Base-by-base conservation (phyloP, 352 stramenopile genomes). In the Pythium aristosporum region DNA sequence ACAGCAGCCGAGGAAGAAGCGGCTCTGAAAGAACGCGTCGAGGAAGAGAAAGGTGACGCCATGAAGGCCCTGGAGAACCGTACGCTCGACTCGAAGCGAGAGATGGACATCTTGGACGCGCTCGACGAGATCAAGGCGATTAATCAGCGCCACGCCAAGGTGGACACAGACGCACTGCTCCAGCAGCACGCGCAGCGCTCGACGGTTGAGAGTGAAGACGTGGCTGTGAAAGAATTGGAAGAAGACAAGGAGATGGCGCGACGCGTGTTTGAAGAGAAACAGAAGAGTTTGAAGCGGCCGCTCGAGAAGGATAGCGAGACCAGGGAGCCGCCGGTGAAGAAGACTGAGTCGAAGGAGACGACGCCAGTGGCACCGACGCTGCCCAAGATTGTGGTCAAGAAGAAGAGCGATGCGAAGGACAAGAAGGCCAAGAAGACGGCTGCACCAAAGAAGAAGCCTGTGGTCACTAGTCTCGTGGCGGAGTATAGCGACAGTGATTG, bases 11-110 rank as follows among this genome's bases (percentile, higher is more conserved):
- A 88, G 34, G 69, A 94, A 62, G 77, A 91, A 47, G 83, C 80
- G 10, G 84, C 85, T n/a, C 23, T 85, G 15, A 73, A 85, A 58
- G 63, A 94, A 64, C 74, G 82, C 23, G 81, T 95, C 49, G 90
- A 98, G 32, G 94, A 98, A 65, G 96, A 99, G 76, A 96, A 97
- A 53, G 85, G 88, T 13, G 96, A 99, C 78, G 76, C 91, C 8
- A 99, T 99, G 94, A 98, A 99, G 71, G 91, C 91, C 42, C 80
- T 99, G 43, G 98, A 99, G 73, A 99, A 99, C 85, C 81, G 96
- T 50, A 99, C 98, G 34, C 79, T 99, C 16, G 97, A 99, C 66
- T 99, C 91, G 56, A 99, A 99, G 76, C 83, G 95, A 36, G 98
- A 99, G 80, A 99, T 99, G 97, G 96, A 99, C 57, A 98, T 99